A percentile compares a stretch with the other conserved stretches of the same genome.
Evolutionary conservation across 257 asterid genomes (phyloP).

Genomic region (Handroanthus guayacan): DNA sequence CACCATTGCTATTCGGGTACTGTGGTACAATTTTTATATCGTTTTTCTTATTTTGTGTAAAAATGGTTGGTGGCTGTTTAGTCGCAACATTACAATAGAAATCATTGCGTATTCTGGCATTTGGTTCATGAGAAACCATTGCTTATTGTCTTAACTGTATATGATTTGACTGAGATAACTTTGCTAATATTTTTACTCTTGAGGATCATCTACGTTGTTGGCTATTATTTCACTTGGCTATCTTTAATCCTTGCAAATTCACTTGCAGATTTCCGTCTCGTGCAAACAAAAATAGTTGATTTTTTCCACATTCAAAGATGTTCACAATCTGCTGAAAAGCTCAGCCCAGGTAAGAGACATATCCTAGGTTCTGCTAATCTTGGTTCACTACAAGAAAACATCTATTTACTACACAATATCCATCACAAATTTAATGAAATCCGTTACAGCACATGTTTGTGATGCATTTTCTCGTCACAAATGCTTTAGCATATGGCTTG

Average conservation of each 20-base stretch:
- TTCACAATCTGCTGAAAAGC: constrained; percentile 47
- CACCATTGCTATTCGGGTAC: background rate
- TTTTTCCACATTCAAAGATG: constrained; percentile 80
- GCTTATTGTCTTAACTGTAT: background rate
- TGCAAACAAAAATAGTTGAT: constrained; percentile 87
- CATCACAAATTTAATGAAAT: too few relatives aligned
- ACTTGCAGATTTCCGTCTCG: constrained; percentile 68
- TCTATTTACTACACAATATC: too few relatives aligned
- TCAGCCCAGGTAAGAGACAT: constrained; percentile 50
- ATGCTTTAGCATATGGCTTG: too few relatives aligned
- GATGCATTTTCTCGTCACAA: too few relatives aligned
- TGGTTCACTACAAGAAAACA: background rate
- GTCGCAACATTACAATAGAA: background rate
- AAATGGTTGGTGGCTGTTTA: background rate
- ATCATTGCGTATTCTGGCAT: background rate
- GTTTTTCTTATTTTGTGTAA: background rate
- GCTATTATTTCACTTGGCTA: background rate
- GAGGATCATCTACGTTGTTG: background rate
- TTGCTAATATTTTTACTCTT: background rate
- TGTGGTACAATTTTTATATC: background rate
- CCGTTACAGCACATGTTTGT: too few relatives aligned
- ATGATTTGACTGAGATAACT: background rate
- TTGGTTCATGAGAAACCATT: background rate
- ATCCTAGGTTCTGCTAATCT: background rate
- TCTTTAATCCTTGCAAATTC: background rate